These are phyloP conservation scores for Chaetomiaceae sp. DNA, from an alignment of 2,329 filamentous ascomycete genomes.

Conservation along the genomic window DNA sequence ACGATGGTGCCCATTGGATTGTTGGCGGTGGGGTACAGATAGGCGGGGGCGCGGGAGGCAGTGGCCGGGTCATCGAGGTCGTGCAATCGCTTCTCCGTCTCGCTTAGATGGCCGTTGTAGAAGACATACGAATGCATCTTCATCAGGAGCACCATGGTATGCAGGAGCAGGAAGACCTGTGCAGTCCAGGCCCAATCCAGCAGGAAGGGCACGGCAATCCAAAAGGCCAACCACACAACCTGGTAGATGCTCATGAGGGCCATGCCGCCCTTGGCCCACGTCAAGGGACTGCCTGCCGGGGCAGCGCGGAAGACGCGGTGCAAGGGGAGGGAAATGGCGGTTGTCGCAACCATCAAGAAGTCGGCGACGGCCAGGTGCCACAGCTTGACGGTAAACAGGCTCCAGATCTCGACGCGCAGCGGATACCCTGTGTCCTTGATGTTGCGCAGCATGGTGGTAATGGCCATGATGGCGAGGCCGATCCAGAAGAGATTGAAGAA, in stretches of 20 bases:
- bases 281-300: conserved; percentile 47
- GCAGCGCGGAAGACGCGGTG: conserved; percentile 59
- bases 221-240: conserved; percentile 68
- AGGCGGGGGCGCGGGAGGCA: conserved; percentile 61
- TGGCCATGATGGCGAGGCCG: conserved; percentile 89
- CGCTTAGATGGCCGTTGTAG: conserved; percentile 92
- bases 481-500: conserved; percentile 99
- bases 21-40: conserved; percentile 65
- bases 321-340: conserved; percentile 64
- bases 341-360: conserved; percentile 74
- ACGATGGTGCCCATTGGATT: conserved; percentile 41
- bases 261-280: conserved; percentile 75
- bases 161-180: conserved; percentile 88
- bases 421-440: conserved; percentile 89
- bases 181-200: conserved; percentile 94
- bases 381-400: conserved; percentile 78
- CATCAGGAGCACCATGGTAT: conserved; percentile 90
- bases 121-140: conserved; percentile 99
- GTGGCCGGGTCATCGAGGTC: conserved; percentile 73
- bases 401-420: conserved; percentile 80
- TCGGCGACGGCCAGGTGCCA: conserved; percentile 82
- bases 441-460: conserved; percentile 88
- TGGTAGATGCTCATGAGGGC: conserved; percentile 79
- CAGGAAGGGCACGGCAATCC: conserved; percentile 79
- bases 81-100: conserved; percentile 73